Conservation (phyloP, 345 rosid genomes). For the Acer campestre region DNA sequence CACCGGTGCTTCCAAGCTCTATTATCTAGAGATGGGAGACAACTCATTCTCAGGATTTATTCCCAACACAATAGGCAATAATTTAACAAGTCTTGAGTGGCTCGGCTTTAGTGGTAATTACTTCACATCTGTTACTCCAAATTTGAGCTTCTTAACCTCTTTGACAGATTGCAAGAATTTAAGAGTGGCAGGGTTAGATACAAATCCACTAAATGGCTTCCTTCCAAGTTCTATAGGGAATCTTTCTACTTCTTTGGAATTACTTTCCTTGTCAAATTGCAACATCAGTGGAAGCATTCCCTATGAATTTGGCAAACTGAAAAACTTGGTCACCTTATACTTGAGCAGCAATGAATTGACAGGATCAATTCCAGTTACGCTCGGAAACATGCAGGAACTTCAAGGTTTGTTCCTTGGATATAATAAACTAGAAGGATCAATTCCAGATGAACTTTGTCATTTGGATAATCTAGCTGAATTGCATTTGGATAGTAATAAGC, state of each 20-base stretch:
- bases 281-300: slow-evolving; percentile 20
- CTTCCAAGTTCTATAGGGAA: slow-evolving; percentile 16
- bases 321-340: neutral
- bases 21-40: neutral
- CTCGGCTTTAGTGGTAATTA: neutral
- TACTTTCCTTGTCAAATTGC: neutral
- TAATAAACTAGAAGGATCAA: slow-evolving; percentile 7
- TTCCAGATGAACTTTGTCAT: slow-evolving; percentile 8
- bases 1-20: neutral
- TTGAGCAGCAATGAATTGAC: slow-evolving; percentile 7
- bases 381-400: neutral
- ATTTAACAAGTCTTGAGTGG: slow-evolving; percentile 1
- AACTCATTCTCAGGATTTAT: slow-evolving; percentile 20
- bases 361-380: slow-evolving; percentile 16
- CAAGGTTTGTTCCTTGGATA: neutral
- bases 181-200: neutral
- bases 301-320: neutral
- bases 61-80: slow-evolving; percentile 4
- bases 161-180: slow-evolving; percentile 22
- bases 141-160: slow-evolving; percentile 12
- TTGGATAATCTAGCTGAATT: neutral
- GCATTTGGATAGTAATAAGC: neutral
- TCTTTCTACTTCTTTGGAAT: neutral
- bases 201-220: neutral
- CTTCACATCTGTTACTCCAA: neutral